Evolutionary conservation across 768 basidiomycete genomes (phyloP).

Genomic region (Crucibulum laeve): DNA sequence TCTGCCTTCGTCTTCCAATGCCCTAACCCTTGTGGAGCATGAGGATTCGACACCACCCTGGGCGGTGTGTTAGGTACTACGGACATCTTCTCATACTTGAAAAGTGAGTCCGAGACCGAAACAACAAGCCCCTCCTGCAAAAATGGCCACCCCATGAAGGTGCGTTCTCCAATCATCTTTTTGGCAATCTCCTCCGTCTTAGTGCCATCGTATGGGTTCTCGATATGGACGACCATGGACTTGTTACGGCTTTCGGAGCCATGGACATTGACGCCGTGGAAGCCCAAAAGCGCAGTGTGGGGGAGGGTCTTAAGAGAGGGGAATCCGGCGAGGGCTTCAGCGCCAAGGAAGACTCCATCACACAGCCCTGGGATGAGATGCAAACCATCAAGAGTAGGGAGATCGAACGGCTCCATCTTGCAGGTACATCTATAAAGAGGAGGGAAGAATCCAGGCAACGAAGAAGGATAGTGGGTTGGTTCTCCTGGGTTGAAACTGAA

Average conservation of each 20-base stretch:
- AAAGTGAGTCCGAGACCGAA: conserved; percentile 80
- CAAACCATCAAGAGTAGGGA: conserved; percentile 84
- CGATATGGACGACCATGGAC: conserved; percentile 86
- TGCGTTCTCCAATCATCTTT: conserved; percentile 70
- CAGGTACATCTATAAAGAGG: conserved; percentile 78
- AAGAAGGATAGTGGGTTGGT: conserved; percentile 79
- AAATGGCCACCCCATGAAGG: conserved; percentile 91
- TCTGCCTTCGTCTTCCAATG: conserved; percentile 83
- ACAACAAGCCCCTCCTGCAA: conserved; percentile 87
- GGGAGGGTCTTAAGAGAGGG: conserved; percentile 91
- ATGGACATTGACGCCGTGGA: conserved; percentile 92
- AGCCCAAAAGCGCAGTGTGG: conserved; percentile 67
- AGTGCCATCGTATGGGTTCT: conserved; percentile 64
- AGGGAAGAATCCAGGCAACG: conserved; percentile 94
- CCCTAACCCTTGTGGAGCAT: conserved; percentile 60
- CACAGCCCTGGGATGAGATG: conserved; percentile 84
- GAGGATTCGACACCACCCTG: conserved; percentile 69
- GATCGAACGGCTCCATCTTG: conserved; percentile 75
- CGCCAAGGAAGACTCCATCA: conserved; percentile 84
- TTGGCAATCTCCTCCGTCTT: conserved; percentile 72
- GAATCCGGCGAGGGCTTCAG: conserved; percentile 89
- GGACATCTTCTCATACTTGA: conserved; percentile 76
- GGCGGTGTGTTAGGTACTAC: conserved; percentile 45
- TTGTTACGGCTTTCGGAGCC: conserved; percentile 88
- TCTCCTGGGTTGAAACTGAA: conserved; percentile 68